These are phyloP conservation scores for Gossypium aridum DNA, from an alignment of 441 rosid genomes.

Conservation along the genomic window DNA sequence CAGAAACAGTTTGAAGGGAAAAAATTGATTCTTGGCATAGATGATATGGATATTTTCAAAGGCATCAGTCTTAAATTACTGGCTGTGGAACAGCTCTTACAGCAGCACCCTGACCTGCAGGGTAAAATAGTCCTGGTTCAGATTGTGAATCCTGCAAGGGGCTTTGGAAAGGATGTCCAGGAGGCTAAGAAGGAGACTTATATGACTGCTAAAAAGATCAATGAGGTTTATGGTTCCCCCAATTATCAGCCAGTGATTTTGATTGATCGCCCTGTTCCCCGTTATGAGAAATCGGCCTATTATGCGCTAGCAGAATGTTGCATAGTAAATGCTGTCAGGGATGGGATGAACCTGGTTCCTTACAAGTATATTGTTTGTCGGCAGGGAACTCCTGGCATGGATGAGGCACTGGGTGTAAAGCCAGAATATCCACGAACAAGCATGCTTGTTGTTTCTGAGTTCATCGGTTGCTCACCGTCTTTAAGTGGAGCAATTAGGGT, in stretches of 20 bases:
- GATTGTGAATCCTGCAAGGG: conserved; percentile 88
- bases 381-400: conserved; percentile 63
- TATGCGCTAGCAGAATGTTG: conserved; percentile 84
- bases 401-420: conserved; percentile 39
- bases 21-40: conserved; percentile 66
- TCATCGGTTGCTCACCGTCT: conserved; percentile 93
- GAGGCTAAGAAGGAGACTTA: conserved; percentile 75
- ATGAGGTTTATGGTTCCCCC: conserved; percentile 58
- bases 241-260: conserved; percentile 69
- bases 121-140: conserved; percentile 79
- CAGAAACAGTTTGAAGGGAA: conserved; percentile 55
- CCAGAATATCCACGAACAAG: conserved; percentile 60
- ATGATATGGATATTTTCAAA: conserved; percentile 93
- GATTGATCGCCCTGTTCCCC: conserved; percentile 73
- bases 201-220: conserved; percentile 57
- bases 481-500: conserved; percentile 88
- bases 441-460: conserved; percentile 90
- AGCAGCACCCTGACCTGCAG: conserved; percentile 44
- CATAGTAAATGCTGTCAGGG: conserved; percentile 85
- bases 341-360: conserved; percentile 89
- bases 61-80: conserved; percentile 76
- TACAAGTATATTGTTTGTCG: conserved; percentile 84
- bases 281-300: conserved; percentile 78
- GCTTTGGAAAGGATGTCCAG: conserved; percentile 76
- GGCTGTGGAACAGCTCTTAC: conserved; percentile 73